Base-by-base conservation (phyloP, 345 rosid species). In the Syzygium aqueum region DNA sequence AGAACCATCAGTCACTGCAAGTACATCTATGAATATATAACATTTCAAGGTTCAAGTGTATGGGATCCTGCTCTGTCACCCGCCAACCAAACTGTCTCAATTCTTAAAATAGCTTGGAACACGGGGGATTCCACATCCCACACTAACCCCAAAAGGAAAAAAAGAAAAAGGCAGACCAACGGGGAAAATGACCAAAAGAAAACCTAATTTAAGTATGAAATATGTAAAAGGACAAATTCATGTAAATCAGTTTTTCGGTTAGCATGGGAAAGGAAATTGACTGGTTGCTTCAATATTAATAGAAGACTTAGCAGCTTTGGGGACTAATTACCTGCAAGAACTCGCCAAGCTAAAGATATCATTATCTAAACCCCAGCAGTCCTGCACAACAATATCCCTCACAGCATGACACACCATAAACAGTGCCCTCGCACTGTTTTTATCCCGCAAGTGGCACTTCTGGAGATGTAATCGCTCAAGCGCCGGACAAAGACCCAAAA, bases 321-420 rank as follows among this genome's bases (percentile, higher is more conserved):
- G 53, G 37, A 73, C n/a, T 59, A 52, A 85, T 84, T 95, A 98
- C 99, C 98, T 91, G 92, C 95, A 96, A 89, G 90, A 90, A 85
- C 87, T 86, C 25, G 96, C 94, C 53, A 90, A 86, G 88, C 90
- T 87, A 94, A 98, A 95, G 56, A 90, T 87, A 57, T 94, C 98
- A 89, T 96, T 89, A 85, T 94, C 96, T 90, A 96, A 90, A 88
- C 99, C 98, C 99, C 99, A 96, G 90, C 99, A 96, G 86, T 96
- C 95, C 87, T 95, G 98, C 53, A 96, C 73, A 84, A 93, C 92
- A 83, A 98, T 84, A 85, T 96, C 98, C 92, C 92, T 94, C 43
- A 94, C 97, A 25, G 92, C 91, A 89, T 91, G 94, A 83, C 98
- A 94, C 30, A 95, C 94, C 90, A 90, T 87, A 89, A 98, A 96